These are phyloP conservation scores for Haematococcus sp. DNA, from an alignment of 139 green algal species.

Conservation along the genomic window DNA sequence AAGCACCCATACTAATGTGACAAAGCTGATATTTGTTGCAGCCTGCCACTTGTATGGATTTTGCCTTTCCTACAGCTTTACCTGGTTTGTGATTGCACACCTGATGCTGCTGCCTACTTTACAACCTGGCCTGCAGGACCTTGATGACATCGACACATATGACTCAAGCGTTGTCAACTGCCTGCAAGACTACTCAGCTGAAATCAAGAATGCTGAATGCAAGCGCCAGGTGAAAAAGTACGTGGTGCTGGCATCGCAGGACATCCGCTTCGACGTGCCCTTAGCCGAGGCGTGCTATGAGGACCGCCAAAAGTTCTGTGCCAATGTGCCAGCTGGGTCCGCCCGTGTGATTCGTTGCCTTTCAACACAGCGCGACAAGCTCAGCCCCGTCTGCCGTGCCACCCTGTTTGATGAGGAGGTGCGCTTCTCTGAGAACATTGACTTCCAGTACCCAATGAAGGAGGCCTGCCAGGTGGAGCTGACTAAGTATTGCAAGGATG, in stretches of 20 bases:
- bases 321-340: constrained; percentile 56
- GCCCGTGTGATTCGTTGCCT: constrained; percentile 86
- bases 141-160: constrained; percentile 44
- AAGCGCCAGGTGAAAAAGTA: constrained; percentile 55
- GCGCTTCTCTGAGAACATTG: constrained; percentile 66
- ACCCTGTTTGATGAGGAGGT: constrained; percentile 68
- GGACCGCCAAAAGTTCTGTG: constrained; percentile 59
- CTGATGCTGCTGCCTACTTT: too few relatives aligned
- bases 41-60: too few relatives aligned
- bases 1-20: neutral
- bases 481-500: constrained; percentile 62
- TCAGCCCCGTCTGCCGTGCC: constrained; percentile 64
- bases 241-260: constrained; percentile 60
- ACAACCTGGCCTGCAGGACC: too few relatives aligned
- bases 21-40: too few relatives aligned
- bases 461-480: constrained; percentile 68
- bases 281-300: constrained; percentile 70
- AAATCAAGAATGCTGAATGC: constrained; percentile 44
- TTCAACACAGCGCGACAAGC: constrained; percentile 58
- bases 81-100: too few relatives aligned
- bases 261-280: constrained; percentile 83
- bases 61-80: too few relatives aligned
- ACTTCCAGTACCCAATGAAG: constrained; percentile 86
- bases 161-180: constrained; percentile 50
- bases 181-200: constrained; percentile 46